Percentiles rank a stretch among this genome's conserved stretches.
These are phyloP conservation scores for Zygotorulaspora danielsina DNA, from an alignment of 805 yeast genomes.

Conservation along the genomic window DNA sequence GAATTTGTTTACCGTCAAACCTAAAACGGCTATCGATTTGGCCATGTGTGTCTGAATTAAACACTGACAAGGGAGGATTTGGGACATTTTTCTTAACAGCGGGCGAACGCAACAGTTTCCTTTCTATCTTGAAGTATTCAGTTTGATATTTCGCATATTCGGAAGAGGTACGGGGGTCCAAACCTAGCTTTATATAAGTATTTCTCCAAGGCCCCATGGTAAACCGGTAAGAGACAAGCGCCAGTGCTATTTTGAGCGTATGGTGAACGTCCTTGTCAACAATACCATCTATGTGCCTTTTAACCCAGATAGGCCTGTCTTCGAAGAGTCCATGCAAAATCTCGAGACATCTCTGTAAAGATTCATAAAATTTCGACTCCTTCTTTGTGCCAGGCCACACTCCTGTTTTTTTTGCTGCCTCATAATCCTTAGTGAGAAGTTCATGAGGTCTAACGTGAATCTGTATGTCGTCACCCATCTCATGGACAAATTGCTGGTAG, in stretches of 20 bases:
- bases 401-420: conserved; percentile 33
- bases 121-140: conserved; percentile 60
- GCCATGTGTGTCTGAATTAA: conserved; percentile 33
- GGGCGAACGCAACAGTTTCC: conserved; percentile 26
- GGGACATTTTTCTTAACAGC: conserved; percentile 31
- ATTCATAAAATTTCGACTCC: conserved; percentile 33
- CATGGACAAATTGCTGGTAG: conserved; percentile 43
- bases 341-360: conserved; percentile 28
- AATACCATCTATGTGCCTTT: conserved; percentile 60
- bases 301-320: conserved; percentile 77
- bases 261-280: conserved; percentile 43
- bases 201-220: conserved; percentile 95
- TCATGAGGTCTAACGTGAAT: conserved; percentile 50
- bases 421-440: conserved; percentile 45
- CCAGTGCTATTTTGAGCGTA: conserved; percentile 68
- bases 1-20: conserved; percentile 69
- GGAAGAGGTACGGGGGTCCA: conserved; percentile 61
- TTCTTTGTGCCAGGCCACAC: conserved; percentile 36
- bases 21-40: conserved; percentile 46
- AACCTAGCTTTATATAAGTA: conserved; percentile 71
- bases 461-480: conserved; percentile 42
- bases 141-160: conserved; percentile 68
- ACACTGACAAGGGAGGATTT: conserved; percentile 31
- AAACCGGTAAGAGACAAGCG: conserved; percentile 76
- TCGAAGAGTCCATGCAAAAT: conserved; percentile 48